phyloP scores from a whole-genome alignment of 352 stramenopile genomes.

The Phytophthora idaei region DNA sequence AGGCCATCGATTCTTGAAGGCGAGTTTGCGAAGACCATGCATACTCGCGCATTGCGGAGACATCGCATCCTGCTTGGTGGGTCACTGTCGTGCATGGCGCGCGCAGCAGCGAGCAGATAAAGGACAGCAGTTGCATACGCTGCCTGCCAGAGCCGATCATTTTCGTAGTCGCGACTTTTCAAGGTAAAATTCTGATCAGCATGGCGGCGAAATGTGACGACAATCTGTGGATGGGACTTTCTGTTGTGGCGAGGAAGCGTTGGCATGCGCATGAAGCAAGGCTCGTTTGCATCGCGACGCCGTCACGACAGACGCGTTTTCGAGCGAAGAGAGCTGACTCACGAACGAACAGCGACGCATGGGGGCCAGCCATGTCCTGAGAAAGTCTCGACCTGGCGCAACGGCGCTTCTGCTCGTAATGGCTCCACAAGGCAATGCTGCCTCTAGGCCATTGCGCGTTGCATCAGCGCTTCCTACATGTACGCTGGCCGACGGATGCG shows the following conservation, averaged over 20 bases:
- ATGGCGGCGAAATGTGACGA: constrained; percentile 17
- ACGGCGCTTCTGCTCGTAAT: constrained; percentile 20
- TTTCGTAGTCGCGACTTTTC: constrained; percentile 35
- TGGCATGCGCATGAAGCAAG: background rate
- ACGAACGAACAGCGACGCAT: constrained; percentile 21
- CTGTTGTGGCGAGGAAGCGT: constrained; percentile 13
- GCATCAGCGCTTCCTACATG: background rate
- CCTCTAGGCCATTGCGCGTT: constrained; percentile 4
- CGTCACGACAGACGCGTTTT: constrained; percentile 10
- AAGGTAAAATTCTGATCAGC: constrained; percentile 27
- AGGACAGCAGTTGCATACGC: background rate
- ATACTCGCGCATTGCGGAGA: constrained; percentile 15
- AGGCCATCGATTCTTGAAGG: constrained; percentile 11
- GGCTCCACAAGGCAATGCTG: constrained; percentile 19
- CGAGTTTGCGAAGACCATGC: background rate
- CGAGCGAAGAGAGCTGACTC: constrained; percentile 10
- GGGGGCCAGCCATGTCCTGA: constrained; percentile 12
- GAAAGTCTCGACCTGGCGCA: constrained; percentile 15
- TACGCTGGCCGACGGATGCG: background rate
- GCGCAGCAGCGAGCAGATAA: constrained; percentile 7
- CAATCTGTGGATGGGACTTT: constrained; percentile 18
- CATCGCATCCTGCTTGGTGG: constrained; percentile 13
- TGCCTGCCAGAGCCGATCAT: background rate
- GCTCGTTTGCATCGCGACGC: constrained; percentile 21
- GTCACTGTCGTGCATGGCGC: constrained; percentile 10